These are phyloP conservation scores for Fistulifera solaris DNA, from an alignment of 108 stramenopile species.

Conservation along the genomic window DNA sequence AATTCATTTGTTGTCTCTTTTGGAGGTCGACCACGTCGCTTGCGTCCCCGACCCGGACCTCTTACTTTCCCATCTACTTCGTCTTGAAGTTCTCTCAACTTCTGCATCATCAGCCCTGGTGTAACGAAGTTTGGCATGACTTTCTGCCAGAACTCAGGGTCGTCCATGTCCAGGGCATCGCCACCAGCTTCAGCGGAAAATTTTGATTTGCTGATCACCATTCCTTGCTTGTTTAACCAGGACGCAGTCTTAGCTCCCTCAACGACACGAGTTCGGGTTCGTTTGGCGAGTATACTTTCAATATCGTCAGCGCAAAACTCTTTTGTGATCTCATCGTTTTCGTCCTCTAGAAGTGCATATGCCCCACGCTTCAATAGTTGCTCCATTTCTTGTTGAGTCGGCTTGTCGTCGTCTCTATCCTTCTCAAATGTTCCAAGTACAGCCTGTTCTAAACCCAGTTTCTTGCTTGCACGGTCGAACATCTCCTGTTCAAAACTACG, in stretches of 20 bases:
- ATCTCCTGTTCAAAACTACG: conserved; percentile 97
- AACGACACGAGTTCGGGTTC: conserved; percentile 80
- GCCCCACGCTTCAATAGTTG: conserved; percentile 86
- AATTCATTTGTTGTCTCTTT: conserved; percentile 14
- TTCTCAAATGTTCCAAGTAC: conserved; percentile 91
- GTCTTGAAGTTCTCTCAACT: conserved; percentile 43
- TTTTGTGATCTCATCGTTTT: conserved; percentile 73
- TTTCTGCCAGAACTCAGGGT: conserved; percentile 92
- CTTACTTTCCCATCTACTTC: conserved; percentile 27
- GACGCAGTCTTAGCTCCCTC: conserved; percentile 85
- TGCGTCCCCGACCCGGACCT: conserved; percentile 23
- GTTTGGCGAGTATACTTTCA: conserved; percentile 79
- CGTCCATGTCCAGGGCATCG: conserved; percentile 77
- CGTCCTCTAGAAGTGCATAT: conserved; percentile 83
- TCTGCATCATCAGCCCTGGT: conserved; percentile 62
- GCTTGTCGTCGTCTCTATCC: conserved; percentile 82
- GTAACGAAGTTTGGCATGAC: conserved; percentile 92
- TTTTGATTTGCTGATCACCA: conserved; percentile 74
- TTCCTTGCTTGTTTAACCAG: conserved; percentile 84
- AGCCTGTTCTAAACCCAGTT: conserved; percentile 99
- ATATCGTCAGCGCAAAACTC: conserved; percentile 87
- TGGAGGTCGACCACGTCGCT: conserved; percentile 8
- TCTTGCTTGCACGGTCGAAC: conserved; percentile 96
- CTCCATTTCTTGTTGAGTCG: conserved; percentile 88
- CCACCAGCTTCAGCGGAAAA: conserved; percentile 61